Base-by-base conservation (phyloP, 2,329 filamentous ascomycete species). In the Xylariaceae sp. region DNA sequence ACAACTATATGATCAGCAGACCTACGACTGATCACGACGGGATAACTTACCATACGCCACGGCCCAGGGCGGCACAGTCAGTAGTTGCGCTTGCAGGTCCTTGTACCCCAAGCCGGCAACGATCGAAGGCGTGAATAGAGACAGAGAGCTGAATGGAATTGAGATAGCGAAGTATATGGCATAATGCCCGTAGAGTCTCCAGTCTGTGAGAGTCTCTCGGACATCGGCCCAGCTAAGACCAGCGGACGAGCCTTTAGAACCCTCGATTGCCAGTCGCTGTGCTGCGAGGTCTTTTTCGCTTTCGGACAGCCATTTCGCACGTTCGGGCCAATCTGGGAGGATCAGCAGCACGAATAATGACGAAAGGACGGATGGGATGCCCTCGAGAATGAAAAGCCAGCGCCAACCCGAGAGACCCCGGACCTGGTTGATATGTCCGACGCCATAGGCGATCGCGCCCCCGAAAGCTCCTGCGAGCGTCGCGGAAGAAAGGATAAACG, bases 401-500 rank as follows among this genome's bases (percentile, higher is more conserved):
- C 86, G 74, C 87, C 87, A 91, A 7, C 81, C 87, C 2, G 77
- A 73, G 27, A 85, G 71, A 3, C 83, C 85, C 1, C 71, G 67
- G 1, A 78, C 66, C 5, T 78, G 78, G 55, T 89, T 83, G 80
- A 91, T 85, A 59, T 86, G 83, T 0, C 85, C 84, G 50, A 90
- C 85, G 2, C 76, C 85, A 53, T 85, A 90, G 1, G 87, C 87
- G 6, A 91, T 78, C 2, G 88, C 76, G 3, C 87, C 87, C n/a
- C 87, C 86, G 56, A 83, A 89, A 12, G 87, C 87, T 6, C 87
- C 87, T 0, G 86, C 85, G 1, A 89, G 73, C 0, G 87, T 86
- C 1, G 85, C 82, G 14, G 76, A 81, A 14, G 84, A 80, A 50
- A 90, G 83, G 1, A 90, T 78, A 52, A 87, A 83, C 2, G 85